These are phyloP conservation scores for Beta macrorhiza DNA, from an alignment of 179 eudicot genomes.

Conservation along the genomic window DNA sequence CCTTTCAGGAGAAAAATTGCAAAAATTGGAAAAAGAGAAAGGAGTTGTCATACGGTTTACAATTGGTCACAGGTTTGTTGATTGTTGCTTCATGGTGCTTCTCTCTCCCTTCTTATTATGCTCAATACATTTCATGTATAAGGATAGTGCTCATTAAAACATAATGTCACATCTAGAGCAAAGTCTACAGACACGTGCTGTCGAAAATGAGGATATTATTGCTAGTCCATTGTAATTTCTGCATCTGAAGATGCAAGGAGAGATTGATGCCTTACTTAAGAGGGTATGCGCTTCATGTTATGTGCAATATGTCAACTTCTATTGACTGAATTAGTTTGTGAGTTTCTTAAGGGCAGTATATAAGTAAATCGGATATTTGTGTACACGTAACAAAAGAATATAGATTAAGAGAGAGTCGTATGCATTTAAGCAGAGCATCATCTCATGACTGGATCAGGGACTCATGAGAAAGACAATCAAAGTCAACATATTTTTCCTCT, in stretches of 20 bases:
- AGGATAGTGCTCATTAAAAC: neutral
- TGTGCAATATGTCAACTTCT: neutral
- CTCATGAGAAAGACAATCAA: neutral
- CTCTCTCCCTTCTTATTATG: neutral
- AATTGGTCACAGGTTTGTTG: conserved; percentile 80
- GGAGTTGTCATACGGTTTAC: conserved; percentile 78
- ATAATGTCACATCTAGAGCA: neutral
- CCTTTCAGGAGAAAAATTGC: conserved; percentile 53
- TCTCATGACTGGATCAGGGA: neutral
- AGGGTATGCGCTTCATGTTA: neutral
- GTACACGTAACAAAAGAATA: neutral
- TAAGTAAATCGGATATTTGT: neutral
- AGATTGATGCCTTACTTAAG: neutral
- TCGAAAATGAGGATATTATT: conserved; percentile 2
- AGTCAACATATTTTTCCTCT: neutral
- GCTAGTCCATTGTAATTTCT: neutral
- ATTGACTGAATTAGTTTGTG: neutral
- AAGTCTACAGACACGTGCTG: neutral
- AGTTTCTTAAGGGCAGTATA: neutral
- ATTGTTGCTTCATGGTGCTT: neutral
- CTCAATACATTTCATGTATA: neutral
- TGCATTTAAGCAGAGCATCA: neutral
- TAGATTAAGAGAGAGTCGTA: neutral
- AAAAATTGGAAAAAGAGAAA: conserved; percentile 72
- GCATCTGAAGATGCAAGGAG: neutral